Evolutionary conservation across 2,329 filamentous ascomycete species (phyloP).

Genomic region (Periconia sp.): DNA sequence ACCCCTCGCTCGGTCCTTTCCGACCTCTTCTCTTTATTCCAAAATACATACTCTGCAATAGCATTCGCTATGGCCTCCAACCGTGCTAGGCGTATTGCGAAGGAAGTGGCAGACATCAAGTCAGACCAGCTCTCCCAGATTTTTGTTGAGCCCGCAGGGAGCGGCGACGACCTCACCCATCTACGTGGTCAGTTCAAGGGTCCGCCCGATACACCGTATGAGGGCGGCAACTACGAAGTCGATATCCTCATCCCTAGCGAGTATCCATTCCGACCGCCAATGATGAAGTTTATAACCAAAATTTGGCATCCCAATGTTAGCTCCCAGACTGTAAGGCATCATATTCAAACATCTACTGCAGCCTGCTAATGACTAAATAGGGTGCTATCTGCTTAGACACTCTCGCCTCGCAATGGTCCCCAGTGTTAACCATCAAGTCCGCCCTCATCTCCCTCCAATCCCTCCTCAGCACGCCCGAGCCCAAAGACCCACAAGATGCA

Average conservation of each 20-base stretch:
- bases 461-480: slow-evolving; percentile 90
- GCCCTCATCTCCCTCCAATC: slow-evolving; percentile 92
- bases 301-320: slow-evolving; percentile 98
- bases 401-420: slow-evolving; percentile 87
- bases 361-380: slow-evolving; percentile 57
- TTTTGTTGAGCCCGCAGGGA: slow-evolving; percentile 66
- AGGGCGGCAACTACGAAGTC: slow-evolving; percentile 80
- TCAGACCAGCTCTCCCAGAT: slow-evolving; percentile 80
- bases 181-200: slow-evolving; percentile 83
- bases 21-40: background rate
- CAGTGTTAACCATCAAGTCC: slow-evolving; percentile 94
- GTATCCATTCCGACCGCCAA: slow-evolving; percentile 91
- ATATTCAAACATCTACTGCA: too few relatives aligned
- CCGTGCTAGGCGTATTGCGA: slow-evolving; percentile 67
- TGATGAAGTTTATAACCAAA: slow-evolving; percentile 90
- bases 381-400: slow-evolving; percentile 98
- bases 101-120: slow-evolving; percentile 78
- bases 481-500: slow-evolving; percentile 95
- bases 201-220: slow-evolving; percentile 91
- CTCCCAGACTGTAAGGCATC: slow-evolving; percentile 87
- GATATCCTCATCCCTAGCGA: slow-evolving; percentile 86
- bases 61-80: slow-evolving; percentile 59
- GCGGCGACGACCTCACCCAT: slow-evolving; percentile 75
- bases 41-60: slow-evolving; percentile 2
- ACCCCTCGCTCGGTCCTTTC: slow-evolving; percentile 6